Percentiles rank a stretch among this genome's conserved stretches.
Conservation (phyloP, 2,329 filamentous ascomycete genomes). For the Colletotrichum phormii region DNA sequence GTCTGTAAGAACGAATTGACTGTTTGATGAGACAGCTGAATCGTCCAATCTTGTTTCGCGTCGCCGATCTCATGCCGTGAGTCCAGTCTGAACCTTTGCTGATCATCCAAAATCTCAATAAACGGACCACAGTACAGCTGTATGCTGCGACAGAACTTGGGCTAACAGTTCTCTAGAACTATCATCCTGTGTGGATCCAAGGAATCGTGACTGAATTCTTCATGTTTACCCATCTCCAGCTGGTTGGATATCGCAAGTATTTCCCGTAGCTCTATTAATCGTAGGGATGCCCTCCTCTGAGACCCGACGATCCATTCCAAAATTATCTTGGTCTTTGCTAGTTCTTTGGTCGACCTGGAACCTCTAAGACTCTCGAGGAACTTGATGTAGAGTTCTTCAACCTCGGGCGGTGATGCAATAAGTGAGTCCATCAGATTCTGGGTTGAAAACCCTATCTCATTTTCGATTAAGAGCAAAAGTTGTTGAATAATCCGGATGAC, state of each 20-base stretch:
- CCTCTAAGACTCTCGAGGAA: not conserved
- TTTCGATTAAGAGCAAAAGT: not conserved
- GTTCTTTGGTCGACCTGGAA: not conserved
- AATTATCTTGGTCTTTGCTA: not conserved
- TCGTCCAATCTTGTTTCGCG: not conserved
- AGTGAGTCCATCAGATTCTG: not conserved
- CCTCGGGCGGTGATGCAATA: not conserved
- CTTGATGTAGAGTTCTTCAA: not conserved
- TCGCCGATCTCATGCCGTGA: not conserved
- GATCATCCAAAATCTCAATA: not conserved
- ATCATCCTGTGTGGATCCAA: not conserved
- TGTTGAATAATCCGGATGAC: not conserved
- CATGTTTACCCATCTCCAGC: not conserved
- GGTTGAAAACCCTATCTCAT: rapidly evolving
- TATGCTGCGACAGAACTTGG: not conserved
- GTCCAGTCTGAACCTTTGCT: not conserved
- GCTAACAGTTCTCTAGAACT: not conserved
- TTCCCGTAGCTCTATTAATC: not conserved
- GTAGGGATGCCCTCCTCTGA: not conserved
- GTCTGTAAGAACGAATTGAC: not conserved
- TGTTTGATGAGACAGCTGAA: not conserved
- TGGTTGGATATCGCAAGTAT: not conserved
- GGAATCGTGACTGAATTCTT: not conserved
- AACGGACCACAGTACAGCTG: not conserved
- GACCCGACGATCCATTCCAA: not conserved